Evolutionary conservation across 805 yeast species (phyloP).

Genomic region (Kazachstania martiniae): DNA sequence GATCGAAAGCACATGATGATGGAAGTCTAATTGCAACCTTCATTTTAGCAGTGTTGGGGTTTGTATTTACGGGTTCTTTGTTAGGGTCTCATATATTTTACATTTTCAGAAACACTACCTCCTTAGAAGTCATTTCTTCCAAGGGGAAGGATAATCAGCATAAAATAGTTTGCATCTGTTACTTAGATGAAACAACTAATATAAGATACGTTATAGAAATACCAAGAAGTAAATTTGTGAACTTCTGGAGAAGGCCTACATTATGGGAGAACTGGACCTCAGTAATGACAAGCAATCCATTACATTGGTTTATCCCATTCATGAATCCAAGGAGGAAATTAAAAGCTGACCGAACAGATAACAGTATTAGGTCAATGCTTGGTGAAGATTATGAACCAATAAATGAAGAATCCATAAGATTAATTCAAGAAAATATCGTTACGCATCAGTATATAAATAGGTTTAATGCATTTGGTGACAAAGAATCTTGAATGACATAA

Average conservation of each 20-base stretch:
- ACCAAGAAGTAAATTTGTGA: conserved; percentile 16
- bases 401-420: conserved; percentile 5
- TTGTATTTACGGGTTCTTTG: conserved; percentile 32
- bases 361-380: conserved; percentile 7
- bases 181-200: conserved; percentile 19
- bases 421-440: conserved; percentile 21
- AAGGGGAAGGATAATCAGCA: neutral
- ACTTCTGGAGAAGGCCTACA: conserved; percentile 17
- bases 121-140: conserved; percentile 43
- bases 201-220: conserved; percentile 35
- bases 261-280: conserved; percentile 19
- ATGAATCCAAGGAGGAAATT: conserved; percentile 6
- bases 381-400: conserved; percentile 23
- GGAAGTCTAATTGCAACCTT: conserved; percentile 41
- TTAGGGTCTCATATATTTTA: conserved; percentile 35
- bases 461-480: conserved; percentile 3
- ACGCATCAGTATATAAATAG: conserved; percentile 17
- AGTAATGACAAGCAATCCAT: conserved; percentile 19
- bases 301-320: conserved; percentile 26
- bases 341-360: too few species aligned
- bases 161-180: conserved; percentile 20
- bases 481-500: too few species aligned
- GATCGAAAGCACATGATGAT: conserved; percentile 25
- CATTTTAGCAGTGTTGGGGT: conserved; percentile 33
- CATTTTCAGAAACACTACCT: conserved; percentile 39